Percentiles rank a stretch among this genome's conserved stretches.
Evolutionary conservation across 176 grass and related monocot genomes (phyloP).

Genomic region (Triticum timopheevii): DNA sequence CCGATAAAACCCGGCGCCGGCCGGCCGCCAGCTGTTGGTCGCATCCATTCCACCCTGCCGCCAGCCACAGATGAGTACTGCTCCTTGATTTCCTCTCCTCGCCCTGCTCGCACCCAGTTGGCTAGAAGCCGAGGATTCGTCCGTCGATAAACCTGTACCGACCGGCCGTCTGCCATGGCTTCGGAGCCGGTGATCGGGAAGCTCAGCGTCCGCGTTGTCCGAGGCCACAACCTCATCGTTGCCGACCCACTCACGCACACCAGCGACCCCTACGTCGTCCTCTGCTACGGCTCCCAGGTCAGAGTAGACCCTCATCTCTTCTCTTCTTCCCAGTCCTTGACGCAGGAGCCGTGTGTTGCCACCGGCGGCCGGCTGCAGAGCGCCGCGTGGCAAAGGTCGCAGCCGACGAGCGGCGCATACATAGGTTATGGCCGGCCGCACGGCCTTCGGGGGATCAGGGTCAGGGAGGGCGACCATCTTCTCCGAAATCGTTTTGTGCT

Average conservation of each 20-base stretch:
- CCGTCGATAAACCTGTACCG: background rate
- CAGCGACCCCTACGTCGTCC: constrained; percentile 91
- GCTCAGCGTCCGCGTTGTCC: constrained; percentile 52
- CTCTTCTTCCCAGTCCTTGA: background rate
- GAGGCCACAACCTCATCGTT: constrained; percentile 52
- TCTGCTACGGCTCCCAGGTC: constrained; percentile 61
- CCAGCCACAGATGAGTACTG: background rate
- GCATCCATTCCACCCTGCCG: constrained; percentile 18
- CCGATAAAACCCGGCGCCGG: constrained; percentile 19
- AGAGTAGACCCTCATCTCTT: background rate
- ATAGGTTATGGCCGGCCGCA: background rate
- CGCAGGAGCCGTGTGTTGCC: background rate
- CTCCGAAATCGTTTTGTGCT: background rate
- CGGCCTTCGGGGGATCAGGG: no score
- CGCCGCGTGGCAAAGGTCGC: background rate
- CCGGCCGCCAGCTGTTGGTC: constrained; percentile 25
- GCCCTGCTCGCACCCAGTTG: background rate
- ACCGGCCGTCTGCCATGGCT: background rate
- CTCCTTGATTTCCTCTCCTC: background rate
- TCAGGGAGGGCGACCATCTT: no score
- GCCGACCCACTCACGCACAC: constrained; percentile 60
- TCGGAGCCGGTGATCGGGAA: constrained; percentile 48
- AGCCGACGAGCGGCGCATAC: background rate
- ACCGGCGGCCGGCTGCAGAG: no score
- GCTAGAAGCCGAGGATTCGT: background rate